Evolutionary conservation across 208 protist species (phyloP).

Genomic region (Leishmania gerbilli): DNA sequence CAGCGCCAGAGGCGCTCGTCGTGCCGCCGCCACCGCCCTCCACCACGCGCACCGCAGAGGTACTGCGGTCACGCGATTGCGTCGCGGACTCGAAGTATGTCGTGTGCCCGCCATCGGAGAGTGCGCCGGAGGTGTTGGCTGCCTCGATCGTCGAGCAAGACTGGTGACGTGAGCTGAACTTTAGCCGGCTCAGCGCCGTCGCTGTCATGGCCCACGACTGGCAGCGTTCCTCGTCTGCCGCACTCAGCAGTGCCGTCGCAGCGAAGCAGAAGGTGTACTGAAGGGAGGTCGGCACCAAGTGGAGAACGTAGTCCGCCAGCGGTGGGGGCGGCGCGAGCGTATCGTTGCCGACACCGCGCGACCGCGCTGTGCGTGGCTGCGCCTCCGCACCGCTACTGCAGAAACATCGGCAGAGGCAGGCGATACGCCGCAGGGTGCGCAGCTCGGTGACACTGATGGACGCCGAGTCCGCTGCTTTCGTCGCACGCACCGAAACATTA

Average conservation of each 20-base stretch:
- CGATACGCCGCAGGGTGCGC: constrained; percentile 22
- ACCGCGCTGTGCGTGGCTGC: constrained; percentile 8
- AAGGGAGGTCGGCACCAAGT: constrained; percentile 28
- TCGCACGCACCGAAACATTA: background rate
- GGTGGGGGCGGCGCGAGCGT: constrained; percentile 18
- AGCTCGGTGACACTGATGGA: constrained; percentile 21
- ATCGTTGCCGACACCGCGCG: constrained; percentile 1
- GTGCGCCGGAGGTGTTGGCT: constrained; percentile 33
- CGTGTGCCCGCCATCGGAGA: constrained; percentile 30
- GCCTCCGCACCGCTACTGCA: constrained; percentile 13
- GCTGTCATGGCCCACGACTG: constrained; percentile 29
- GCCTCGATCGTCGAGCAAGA: constrained; percentile 29
- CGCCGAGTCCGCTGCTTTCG: background rate
- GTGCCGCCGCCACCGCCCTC: constrained; percentile 8
- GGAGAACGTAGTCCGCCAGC: constrained; percentile 31
- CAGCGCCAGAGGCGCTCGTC: background rate
- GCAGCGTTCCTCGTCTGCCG: constrained; percentile 30
- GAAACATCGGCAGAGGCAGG: constrained; percentile 34
- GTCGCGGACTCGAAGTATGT: constrained; percentile 23
- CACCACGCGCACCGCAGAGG: constrained; percentile 22
- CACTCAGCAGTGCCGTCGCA: constrained; percentile 40
- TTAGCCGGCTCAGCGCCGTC: constrained; percentile 4
- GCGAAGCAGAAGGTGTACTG: constrained; percentile 52
- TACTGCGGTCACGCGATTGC: constrained; percentile 23
- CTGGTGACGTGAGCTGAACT: background rate